A percentile compares a stretch with the other conserved stretches of the same genome.
phyloP scores from a whole-genome alignment of 169 alveolate species.

The Eimeria acervulina region DNA sequence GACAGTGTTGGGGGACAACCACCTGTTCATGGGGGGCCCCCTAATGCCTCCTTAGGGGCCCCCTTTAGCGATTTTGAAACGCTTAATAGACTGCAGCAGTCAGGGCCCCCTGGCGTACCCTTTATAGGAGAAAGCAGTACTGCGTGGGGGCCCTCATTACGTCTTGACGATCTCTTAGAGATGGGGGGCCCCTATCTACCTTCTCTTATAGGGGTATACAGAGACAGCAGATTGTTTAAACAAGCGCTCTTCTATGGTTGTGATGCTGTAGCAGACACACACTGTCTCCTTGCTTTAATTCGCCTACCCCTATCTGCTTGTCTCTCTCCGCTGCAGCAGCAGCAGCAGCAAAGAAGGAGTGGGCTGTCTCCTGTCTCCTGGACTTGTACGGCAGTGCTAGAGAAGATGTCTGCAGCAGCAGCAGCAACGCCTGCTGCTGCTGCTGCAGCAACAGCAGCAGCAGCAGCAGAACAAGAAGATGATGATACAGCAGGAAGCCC shows the following conservation, averaged over 20 bases:
- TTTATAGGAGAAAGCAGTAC: background rate
- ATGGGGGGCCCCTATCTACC: constrained; percentile 1
- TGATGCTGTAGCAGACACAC: background rate
- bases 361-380: constrained; percentile 3
- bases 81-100: background rate
- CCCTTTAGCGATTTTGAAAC: background rate
- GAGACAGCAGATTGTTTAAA: background rate
- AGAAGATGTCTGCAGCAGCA: background rate
- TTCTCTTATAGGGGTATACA: background rate
- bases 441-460: too few species aligned
- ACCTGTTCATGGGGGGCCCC: too few species aligned
- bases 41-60: too few species aligned
- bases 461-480: too few species aligned
- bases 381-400: constrained; percentile 5
- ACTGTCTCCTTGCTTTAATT: background rate
- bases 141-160: constrained; percentile 3
- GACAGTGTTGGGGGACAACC: background rate
- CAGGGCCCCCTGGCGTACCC: background rate
- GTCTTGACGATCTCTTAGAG: background rate
- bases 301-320: constrained; percentile 1
- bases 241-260: background rate
- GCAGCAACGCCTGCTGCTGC: background rate
- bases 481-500: background rate
- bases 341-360: background rate
- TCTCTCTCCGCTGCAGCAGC: background rate